Conservation (phyloP, 1,284 basidiomycete species). For the Rhodotorula mucilaginosa region DNA sequence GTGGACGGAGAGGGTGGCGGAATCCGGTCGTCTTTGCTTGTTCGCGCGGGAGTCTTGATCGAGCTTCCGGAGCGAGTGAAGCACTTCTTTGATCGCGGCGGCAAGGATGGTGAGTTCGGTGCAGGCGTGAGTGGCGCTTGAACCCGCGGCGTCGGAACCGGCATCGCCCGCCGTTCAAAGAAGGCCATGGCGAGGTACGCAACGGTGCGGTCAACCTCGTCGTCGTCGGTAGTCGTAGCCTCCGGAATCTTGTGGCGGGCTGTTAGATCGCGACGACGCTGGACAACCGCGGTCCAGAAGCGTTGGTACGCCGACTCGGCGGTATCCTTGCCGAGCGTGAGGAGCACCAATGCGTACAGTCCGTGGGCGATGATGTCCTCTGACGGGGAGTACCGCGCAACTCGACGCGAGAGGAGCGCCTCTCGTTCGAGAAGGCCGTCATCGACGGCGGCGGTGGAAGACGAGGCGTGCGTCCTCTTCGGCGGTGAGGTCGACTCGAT, state of each 20-base stretch:
- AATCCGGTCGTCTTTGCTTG: too few relatives aligned
- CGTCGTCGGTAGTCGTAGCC: neutral
- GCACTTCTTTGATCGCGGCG: too few relatives aligned
- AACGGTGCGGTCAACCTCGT: neutral
- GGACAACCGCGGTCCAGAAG: neutral
- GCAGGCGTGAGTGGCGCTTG: neutral
- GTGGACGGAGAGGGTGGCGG: too few relatives aligned
- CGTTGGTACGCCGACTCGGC: neutral
- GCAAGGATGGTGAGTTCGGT: too few relatives aligned
- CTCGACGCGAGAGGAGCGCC: constrained; percentile 1
- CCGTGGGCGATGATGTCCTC: constrained; percentile 14
- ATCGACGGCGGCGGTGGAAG: too few relatives aligned
- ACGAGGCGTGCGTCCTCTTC: neutral
- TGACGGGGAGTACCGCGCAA: neutral
- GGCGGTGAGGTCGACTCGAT: neutral
- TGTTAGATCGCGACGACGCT: neutral
- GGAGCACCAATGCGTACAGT: constrained; percentile 7
- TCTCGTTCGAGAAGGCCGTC: neutral
- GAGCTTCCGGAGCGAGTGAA: too few relatives aligned
- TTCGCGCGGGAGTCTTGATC: too few relatives aligned
- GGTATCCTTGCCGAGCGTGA: neutral
- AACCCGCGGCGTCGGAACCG: neutral
- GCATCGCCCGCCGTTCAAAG: neutral
- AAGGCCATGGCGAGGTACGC: constrained; percentile 27
- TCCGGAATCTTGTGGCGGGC: neutral